Evolutionary conservation across 2,329 filamentous ascomycete genomes (phyloP), one percentile per base, ranked within the genome.

Genomic region (Alternaria panax): DNA sequence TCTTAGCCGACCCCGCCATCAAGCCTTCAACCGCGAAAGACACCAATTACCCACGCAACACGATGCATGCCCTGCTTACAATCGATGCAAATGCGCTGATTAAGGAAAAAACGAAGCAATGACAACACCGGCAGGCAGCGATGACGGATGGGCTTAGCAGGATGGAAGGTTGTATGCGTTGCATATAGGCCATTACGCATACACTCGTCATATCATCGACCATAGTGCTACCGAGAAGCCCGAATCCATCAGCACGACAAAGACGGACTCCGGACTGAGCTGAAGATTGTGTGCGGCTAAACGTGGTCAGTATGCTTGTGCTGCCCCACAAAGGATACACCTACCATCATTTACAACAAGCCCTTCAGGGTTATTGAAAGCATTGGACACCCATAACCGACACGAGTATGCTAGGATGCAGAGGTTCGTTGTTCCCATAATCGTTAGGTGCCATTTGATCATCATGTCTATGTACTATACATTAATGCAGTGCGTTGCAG

Each of bases 381-480:
- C 48, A 54, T 54, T 42, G 28, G 53, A 56, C 57, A 63, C 52
- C 51, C 43, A 57, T 63, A 57, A n/a, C 59, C 48, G 50, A 60
- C 47, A 48, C 59, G 54, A 57, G 63, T 51, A 57, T 60, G 56
- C 9, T 50, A 24, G 18, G 34, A 27, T 42, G 42, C 20, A 51
- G 16, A 46, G 48, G 54, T 48, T 30, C 50, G 28, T 34, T 55
- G 60, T 54, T 62, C 20, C 43, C 16, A 47, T 18, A 20, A 40
- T 28, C 53, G 22, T 22, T 60, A 40, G 48, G 28, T 60, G 14
- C 52, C 41, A 57, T 60, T 54, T 57, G 58, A 55, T 50, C 43
- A 60, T 65, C 51, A 57, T 30, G 47, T 38, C 57, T 69, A 56
- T 65, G 60, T 68, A 74, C 65, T 72, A 72, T 74, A 74, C 64